phyloP scores from a whole-genome alignment of 371 early-diverging fungal genomes.

The Mortierella sp. region DNA sequence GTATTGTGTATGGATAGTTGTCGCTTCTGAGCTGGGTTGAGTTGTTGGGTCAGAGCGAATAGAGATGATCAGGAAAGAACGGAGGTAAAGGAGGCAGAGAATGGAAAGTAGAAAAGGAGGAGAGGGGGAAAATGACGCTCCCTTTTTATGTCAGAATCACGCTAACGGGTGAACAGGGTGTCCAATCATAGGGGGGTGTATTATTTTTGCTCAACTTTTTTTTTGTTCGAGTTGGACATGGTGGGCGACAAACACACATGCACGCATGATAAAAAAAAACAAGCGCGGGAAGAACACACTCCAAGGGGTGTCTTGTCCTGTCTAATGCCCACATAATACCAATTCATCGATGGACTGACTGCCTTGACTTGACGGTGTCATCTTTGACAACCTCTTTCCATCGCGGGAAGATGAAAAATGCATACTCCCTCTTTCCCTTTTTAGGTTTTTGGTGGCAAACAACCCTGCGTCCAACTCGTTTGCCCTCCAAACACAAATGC shows the following conservation, averaged over 20 bases:
- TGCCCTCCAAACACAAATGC: conserved; percentile 4
- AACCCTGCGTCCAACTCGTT: conserved; percentile 10
- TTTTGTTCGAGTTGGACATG: too few relatives aligned
- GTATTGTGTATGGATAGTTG: not conserved
- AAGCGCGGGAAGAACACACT: not conserved
- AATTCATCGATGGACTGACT: too few relatives aligned
- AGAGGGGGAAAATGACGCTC: not conserved
- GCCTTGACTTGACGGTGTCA: too few relatives aligned
- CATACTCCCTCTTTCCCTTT: not conserved
- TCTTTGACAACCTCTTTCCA: too few relatives aligned
- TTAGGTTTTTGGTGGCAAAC: conserved; percentile 33
- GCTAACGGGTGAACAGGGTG: not conserved
- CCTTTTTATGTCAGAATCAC: not conserved
- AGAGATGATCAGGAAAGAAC: not conserved
- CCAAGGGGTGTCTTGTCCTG: not conserved
- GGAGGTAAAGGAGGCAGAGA: not conserved
- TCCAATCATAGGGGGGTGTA: not conserved
- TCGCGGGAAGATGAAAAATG: not conserved
- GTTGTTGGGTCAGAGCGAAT: not conserved
- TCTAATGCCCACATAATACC: not conserved
- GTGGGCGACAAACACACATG: not conserved
- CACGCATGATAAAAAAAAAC: not conserved
- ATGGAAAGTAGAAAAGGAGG: not conserved
- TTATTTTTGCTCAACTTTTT: not conserved
- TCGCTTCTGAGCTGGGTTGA: not conserved